A percentile compares a stretch with the other conserved stretches of the same genome.
Evolutionary conservation across 805 yeast genomes (phyloP).

Genomic region (Zygosaccharomyces rouxii): DNA sequence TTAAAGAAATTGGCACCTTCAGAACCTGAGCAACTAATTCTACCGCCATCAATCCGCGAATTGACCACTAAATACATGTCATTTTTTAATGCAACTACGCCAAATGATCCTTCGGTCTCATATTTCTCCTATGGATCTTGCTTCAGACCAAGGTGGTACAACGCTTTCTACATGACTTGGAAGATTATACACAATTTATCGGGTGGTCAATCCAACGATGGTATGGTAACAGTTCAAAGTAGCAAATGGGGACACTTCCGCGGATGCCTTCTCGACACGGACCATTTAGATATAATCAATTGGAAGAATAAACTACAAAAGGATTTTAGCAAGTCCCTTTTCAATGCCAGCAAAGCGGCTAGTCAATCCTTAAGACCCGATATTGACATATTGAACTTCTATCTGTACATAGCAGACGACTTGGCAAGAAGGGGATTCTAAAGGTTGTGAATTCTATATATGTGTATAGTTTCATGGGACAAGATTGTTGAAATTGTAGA

Average conservation of each 20-base stretch:
- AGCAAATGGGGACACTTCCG: conserved; percentile 79
- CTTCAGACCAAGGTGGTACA: conserved; percentile 58
- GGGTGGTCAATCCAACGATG: conserved; percentile 65
- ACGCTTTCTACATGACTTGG: conserved; percentile 63
- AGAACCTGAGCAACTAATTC: conserved; percentile 11
- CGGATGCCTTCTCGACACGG: conserved; percentile 74
- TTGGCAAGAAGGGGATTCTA: conserved; percentile 56
- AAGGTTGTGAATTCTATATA: background rate
- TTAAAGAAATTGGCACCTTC: conserved; percentile 26
- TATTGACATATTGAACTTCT: conserved; percentile 65
- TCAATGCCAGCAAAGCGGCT: conserved; percentile 29
- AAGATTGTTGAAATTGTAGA: background rate
- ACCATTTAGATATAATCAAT: conserved; percentile 82
- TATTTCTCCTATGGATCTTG: conserved; percentile 84
- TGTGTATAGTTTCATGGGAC: background rate
- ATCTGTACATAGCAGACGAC: conserved; percentile 61
- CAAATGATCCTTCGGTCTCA: conserved; percentile 55
- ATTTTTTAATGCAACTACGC: conserved; percentile 49
- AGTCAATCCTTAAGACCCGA: conserved; percentile 36
- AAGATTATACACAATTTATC: conserved; percentile 45
- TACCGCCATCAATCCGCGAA: conserved; percentile 53
- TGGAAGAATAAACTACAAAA: conserved; percentile 60
- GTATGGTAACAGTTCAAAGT: conserved; percentile 74
- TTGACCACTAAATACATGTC: conserved; percentile 53
- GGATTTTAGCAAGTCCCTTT: conserved; percentile 18